A percentile compares a stretch with the other conserved stretches of the same genome.
These are phyloP conservation scores for Amauroascus niger DNA, from an alignment of 2,329 filamentous ascomycete genomes.

Conservation along the genomic window DNA sequence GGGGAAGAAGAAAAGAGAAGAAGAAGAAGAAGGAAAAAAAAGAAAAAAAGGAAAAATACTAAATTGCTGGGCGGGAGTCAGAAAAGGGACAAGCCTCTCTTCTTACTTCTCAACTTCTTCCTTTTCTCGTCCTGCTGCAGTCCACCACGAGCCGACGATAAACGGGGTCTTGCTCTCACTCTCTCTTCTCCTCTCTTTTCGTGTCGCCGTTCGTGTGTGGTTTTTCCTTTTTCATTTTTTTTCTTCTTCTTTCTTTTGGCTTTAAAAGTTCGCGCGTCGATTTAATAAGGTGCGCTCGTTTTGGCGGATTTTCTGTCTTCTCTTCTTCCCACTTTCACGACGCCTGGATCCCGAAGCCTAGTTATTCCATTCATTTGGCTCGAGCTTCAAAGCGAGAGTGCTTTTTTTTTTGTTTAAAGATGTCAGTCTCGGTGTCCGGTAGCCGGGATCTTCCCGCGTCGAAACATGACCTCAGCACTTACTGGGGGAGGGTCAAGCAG, in stretches of 20 bases:
- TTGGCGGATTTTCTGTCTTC: neutral
- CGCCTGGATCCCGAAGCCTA: neutral
- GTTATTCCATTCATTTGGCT: neutral
- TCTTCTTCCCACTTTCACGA: neutral
- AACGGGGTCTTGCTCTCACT: neutral
- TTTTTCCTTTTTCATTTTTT: neutral
- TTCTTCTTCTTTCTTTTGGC: neutral
- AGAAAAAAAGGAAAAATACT: too few relatives aligned
- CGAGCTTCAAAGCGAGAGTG: too few relatives aligned
- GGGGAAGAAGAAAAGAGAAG: neutral
- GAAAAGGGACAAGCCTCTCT: too few relatives aligned
- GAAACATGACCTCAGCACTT: constrained; percentile 83
- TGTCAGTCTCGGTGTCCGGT: constrained; percentile 55
- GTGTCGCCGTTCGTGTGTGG: too few relatives aligned
- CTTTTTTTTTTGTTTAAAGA: too few relatives aligned
- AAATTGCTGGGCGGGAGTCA: too few relatives aligned
- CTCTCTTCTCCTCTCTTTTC: too few relatives aligned
- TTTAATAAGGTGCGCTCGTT: neutral
- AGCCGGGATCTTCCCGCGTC: constrained; percentile 78
- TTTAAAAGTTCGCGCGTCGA: neutral
- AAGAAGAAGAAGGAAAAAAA: too few relatives aligned
- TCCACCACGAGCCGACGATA: constrained; percentile 6
- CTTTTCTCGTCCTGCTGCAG: neutral
- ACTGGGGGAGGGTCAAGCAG: constrained; percentile 90
- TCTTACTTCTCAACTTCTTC: too few relatives aligned